Percentiles rank a stretch among this genome's conserved stretches.
These are phyloP conservation scores for Beauveria asiatica DNA, from an alignment of 2,329 filamentous ascomycete species.

Conservation along the genomic window DNA sequence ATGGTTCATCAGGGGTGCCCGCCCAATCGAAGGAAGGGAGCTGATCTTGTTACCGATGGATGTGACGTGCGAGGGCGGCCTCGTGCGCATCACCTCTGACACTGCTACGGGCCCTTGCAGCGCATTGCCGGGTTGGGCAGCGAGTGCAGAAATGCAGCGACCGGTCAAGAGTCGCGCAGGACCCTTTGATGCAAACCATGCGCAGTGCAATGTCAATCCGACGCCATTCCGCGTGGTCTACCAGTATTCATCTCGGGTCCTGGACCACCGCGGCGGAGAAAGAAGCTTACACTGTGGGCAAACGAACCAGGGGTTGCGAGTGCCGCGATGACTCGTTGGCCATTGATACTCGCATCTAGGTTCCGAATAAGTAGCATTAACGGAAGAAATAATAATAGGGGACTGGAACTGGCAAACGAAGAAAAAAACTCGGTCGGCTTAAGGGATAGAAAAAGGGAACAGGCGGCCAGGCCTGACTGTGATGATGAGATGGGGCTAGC, in stretches of 20 bases:
- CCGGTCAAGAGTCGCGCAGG: conserved; percentile 3
- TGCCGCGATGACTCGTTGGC: too few species aligned
- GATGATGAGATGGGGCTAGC: too few species aligned
- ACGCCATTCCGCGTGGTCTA: not conserved
- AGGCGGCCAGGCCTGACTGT: too few species aligned
- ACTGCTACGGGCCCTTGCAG: not conserved
- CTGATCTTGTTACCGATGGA: not conserved
- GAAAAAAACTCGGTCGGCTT: too few species aligned
- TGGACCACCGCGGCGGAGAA: not conserved
- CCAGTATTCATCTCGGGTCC: not conserved
- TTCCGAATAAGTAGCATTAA: too few species aligned
- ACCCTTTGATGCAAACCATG: conserved; percentile 1
- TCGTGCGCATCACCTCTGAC: conserved; percentile 2
- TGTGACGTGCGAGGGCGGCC: not conserved
- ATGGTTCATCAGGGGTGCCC: not conserved
- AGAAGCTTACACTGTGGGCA: not conserved
- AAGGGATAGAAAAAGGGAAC: too few species aligned
- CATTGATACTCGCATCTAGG: too few species aligned
- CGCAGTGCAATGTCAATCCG: not conserved
- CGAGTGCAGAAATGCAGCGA: not conserved
- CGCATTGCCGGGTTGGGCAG: not conserved
- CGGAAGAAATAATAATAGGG: too few species aligned
- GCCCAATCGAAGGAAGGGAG: not conserved
- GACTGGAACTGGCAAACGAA: too few species aligned
- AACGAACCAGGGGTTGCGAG: not conserved